These are phyloP conservation scores for Phanerodontia chrysosporium DNA, from an alignment of 768 basidiomycete species.

Conservation along the genomic window DNA sequence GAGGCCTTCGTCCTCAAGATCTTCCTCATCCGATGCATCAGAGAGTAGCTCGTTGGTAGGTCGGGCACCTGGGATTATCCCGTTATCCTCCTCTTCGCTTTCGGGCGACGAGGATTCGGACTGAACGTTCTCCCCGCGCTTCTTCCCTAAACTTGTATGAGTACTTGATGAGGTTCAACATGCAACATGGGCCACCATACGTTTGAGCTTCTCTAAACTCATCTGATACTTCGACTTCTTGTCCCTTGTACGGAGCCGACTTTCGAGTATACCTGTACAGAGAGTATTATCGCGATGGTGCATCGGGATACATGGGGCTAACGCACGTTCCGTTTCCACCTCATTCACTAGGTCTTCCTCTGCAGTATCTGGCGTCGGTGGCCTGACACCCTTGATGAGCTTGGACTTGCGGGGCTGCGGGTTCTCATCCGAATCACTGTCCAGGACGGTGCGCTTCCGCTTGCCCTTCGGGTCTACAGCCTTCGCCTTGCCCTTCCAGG, in stretches of 20 bases:
- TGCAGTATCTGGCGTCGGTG: conserved; percentile 31
- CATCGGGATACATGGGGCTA: no score
- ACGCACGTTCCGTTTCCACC: conserved; percentile 56
- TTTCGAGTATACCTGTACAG: conserved; percentile 59
- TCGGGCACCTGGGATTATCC: conserved; percentile 17
- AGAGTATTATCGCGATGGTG: no score
- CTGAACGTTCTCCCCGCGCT: conserved; percentile 32
- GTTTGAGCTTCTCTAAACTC: conserved; percentile 62
- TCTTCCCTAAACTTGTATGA: conserved; percentile 33
- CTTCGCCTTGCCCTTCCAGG: conserved; percentile 17
- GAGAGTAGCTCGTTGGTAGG: conserved; percentile 28
- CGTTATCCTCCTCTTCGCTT: conserved; percentile 15
- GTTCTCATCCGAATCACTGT: conserved; percentile 31
- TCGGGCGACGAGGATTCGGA: conserved; percentile 25
- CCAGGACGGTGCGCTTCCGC: conserved; percentile 11
- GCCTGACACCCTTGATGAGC: conserved; percentile 39
- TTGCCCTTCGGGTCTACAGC: conserved; percentile 15
- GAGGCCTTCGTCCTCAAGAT: conserved; percentile 25
- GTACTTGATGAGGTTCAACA: not conserved
- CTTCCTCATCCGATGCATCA: conserved; percentile 27
- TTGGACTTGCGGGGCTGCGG: conserved; percentile 33
- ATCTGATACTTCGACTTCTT: conserved; percentile 59
- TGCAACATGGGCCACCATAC: conserved; percentile 33
- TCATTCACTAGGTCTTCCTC: conserved; percentile 42
- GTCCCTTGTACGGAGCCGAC: conserved; percentile 56